Conservation (phyloP, 768 basidiomycete genomes). For the Leccinum subgranulosum region DNA sequence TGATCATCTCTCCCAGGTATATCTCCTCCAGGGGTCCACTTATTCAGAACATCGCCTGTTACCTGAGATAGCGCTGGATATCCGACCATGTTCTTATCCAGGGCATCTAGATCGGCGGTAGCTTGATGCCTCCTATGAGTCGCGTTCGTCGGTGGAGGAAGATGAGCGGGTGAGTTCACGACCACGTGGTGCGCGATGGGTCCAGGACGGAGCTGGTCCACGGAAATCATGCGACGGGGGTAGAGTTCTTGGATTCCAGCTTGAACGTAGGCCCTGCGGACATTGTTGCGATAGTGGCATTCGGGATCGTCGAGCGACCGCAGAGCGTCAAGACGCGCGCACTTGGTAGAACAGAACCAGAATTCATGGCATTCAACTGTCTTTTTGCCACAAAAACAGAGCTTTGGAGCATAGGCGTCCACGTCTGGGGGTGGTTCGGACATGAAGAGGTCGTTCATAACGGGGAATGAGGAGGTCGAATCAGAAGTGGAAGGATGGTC, state of each 20-base stretch:
- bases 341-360: slow-evolving; percentile 27
- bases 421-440: slow-evolving; percentile 4
- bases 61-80: slow-evolving; percentile 20
- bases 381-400: slow-evolving; percentile 26
- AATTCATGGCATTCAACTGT: slow-evolving; percentile 26
- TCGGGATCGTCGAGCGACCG: slow-evolving; percentile 20
- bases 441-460: not conserved
- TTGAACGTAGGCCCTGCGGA: slow-evolving; percentile 13
- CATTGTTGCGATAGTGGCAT: slow-evolving; percentile 25
- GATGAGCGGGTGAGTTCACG: not conserved
- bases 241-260: not conserved
- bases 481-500: not conserved
- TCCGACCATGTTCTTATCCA: not conserved
- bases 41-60: slow-evolving; percentile 7
- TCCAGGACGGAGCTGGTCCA: not conserved
- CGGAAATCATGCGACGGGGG: slow-evolving; percentile 13
- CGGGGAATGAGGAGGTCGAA: not conserved
- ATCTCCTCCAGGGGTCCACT: slow-evolving; percentile 2
- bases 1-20: not conserved
- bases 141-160: not conserved
- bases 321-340: slow-evolving; percentile 28
- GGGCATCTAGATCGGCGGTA: not conserved
- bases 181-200: not conserved
- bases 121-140: not conserved
- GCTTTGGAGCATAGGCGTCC: slow-evolving; percentile 11